Percentiles rank a stretch among this genome's conserved stretches.
Evolutionary conservation across 1,284 basidiomycete species (phyloP).

Genomic region (Ceratobasidium papillatum): DNA sequence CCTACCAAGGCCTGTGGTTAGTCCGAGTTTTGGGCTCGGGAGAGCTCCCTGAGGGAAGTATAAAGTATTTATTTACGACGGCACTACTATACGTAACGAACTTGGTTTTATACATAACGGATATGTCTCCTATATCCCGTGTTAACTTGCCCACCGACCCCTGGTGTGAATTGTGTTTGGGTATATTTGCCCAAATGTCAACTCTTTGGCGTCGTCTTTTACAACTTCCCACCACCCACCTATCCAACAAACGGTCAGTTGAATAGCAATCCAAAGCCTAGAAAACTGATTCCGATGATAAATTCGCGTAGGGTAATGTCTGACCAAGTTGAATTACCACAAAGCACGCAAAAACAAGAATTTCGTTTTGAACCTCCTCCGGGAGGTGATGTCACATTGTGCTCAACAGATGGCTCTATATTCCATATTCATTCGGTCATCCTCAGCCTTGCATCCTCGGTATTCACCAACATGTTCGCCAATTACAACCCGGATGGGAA

Average conservation of each 20-base stretch:
- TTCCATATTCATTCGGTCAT: constrained; percentile 24
- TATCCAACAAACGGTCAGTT: neutral
- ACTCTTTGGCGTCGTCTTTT: neutral
- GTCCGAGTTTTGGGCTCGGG: too few species aligned
- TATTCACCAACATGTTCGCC: constrained; percentile 7
- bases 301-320: too few species aligned
- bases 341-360: neutral
- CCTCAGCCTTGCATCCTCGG: constrained; percentile 13
- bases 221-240: neutral
- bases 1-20: too few species aligned
- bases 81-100: too few species aligned
- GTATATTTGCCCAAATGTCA: neutral
- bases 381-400: constrained; percentile 23
- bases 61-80: too few species aligned
- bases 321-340: neutral
- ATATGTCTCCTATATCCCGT: too few species aligned
- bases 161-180: neutral
- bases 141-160: too few species aligned
- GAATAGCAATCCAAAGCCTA: too few species aligned
- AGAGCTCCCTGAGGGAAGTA: too few species aligned
- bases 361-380: constrained; percentile 28
- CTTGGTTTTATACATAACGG: too few species aligned
- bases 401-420: constrained; percentile 7
- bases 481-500: neutral
- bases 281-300: too few species aligned